Conservation (phyloP, 805 yeast genomes). For the Wickerhamiella hasegawae region DNA sequence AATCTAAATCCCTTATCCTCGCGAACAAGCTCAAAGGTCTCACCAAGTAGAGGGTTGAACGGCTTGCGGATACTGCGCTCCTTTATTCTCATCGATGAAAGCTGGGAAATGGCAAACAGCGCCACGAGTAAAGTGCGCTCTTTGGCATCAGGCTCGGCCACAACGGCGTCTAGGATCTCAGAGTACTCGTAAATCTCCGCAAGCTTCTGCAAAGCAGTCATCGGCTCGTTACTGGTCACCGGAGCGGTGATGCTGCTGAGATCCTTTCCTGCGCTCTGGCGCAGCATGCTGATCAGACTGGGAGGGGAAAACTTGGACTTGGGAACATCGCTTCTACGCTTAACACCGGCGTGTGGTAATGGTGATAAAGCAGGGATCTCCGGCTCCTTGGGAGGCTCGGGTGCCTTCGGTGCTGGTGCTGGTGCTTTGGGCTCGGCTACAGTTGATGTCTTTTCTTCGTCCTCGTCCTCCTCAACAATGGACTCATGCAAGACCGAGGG, state of each 20-base stretch:
- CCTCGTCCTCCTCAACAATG: too few relatives aligned
- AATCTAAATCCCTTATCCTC: slow-evolving; percentile 66
- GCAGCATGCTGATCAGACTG: slow-evolving; percentile 56
- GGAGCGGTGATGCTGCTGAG: slow-evolving; percentile 74
- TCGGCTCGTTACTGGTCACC: slow-evolving; percentile 83
- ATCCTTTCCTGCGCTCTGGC: slow-evolving; percentile 90
- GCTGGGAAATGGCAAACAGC: slow-evolving; percentile 61
- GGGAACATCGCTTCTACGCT: slow-evolving; percentile 41
- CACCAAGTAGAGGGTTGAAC: slow-evolving; percentile 87
- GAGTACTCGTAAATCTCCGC: slow-evolving; percentile 72
- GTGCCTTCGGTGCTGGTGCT: background rate
- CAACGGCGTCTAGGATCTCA: slow-evolving; percentile 47
- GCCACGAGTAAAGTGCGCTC: slow-evolving; percentile 51
- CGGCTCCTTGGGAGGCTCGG: background rate
- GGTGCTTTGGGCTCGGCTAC: background rate
- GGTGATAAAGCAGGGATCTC: background rate
- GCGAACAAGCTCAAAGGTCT: slow-evolving; percentile 77
- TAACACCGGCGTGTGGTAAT: slow-evolving; percentile 15
- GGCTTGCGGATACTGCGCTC: slow-evolving; percentile 75
- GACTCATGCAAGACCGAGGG: too few relatives aligned
- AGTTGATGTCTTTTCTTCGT: too few relatives aligned
- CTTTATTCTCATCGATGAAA: slow-evolving; percentile 58
- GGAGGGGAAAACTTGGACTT: slow-evolving; percentile 58
- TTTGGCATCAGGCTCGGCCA: slow-evolving; percentile 29
- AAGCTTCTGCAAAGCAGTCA: slow-evolving; percentile 62